phyloP scores from a whole-genome alignment of 2,329 filamentous ascomycete genomes.

The Arthrobotrys iridis region DNA sequence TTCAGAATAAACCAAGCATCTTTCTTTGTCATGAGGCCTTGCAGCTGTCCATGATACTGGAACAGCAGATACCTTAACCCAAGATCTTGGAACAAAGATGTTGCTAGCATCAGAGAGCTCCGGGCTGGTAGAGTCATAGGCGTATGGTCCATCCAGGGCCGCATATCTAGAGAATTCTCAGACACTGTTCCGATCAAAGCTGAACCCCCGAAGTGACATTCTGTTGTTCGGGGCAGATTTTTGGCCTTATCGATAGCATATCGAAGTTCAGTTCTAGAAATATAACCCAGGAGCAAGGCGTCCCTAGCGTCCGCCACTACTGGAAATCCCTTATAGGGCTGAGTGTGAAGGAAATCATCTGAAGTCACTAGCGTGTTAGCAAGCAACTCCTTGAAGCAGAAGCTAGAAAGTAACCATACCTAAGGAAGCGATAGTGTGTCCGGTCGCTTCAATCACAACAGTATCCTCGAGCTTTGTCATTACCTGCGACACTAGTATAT shows the following conservation, averaged over 20 bases:
- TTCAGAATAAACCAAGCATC: conserved; percentile 95
- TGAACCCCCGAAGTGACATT: conserved; percentile 82
- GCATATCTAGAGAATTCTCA: conserved; percentile 74
- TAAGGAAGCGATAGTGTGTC: conserved; percentile 84
- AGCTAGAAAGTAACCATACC: conserved; percentile 61
- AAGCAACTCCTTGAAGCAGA: neutral
- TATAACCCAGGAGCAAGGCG: conserved; percentile 87
- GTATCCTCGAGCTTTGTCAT: conserved; percentile 95
- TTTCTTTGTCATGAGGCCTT: conserved; percentile 93
- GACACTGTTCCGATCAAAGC: conserved; percentile 40
- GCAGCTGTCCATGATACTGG: conserved; percentile 79
- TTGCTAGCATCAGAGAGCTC: conserved; percentile 81
- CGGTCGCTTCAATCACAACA: conserved; percentile 83
- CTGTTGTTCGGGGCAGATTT: conserved; percentile 59
- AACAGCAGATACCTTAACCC: conserved; percentile 91
- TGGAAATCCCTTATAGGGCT: conserved; percentile 89
- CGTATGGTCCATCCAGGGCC: conserved; percentile 99
- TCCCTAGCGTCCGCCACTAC: conserved; percentile 81
- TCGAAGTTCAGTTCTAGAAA: conserved; percentile 86
- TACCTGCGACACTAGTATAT: conserved; percentile 84
- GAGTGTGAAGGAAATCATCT: conserved; percentile 71
- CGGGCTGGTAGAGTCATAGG: conserved; percentile 86
- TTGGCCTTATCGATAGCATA: conserved; percentile 79
- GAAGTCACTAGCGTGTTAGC: neutral
- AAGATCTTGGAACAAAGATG: conserved; percentile 93